These are phyloP conservation scores for Nepenthes alata DNA, from an alignment of 179 eudicot species.

Conservation along the genomic window DNA sequence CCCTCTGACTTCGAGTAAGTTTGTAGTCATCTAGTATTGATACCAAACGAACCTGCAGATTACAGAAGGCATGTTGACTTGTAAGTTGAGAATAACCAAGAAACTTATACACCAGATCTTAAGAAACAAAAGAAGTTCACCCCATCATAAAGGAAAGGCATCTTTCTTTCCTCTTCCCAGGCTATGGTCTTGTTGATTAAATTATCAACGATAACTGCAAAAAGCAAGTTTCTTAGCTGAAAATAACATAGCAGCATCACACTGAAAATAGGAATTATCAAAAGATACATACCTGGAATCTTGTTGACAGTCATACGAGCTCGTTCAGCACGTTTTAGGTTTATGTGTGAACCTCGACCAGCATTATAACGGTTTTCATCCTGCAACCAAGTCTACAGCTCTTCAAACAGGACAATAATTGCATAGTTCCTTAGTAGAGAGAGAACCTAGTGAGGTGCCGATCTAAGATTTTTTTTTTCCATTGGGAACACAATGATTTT, in stretches of 20 bases:
- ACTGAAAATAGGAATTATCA: background rate
- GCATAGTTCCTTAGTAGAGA: background rate
- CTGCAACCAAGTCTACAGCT: slow-evolving; percentile 19
- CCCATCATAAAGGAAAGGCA: slow-evolving; percentile 51
- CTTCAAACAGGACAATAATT: background rate
- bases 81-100: background rate
- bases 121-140: slow-evolving; percentile 15
- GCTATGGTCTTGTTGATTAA: slow-evolving; percentile 37
- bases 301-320: slow-evolving; percentile 49
- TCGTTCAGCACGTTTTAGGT: slow-evolving; percentile 60
- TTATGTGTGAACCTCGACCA: slow-evolving; percentile 55
- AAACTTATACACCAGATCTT: background rate
- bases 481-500: too few relatives aligned
- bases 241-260: background rate
- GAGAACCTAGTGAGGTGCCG: too few relatives aligned
- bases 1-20: slow-evolving; percentile 41
- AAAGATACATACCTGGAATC: slow-evolving; percentile 41
- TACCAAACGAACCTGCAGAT: slow-evolving; percentile 48
- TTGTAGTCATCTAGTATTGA: slow-evolving; percentile 58
- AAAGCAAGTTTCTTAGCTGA: background rate
- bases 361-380: slow-evolving; percentile 49
- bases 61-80: background rate
- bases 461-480: too few relatives aligned
- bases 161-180: slow-evolving; percentile 50
- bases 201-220: slow-evolving; percentile 45